Evolutionary conservation across 495 filamentous ascomycete genomes (phyloP), one percentile per base, ranked within the genome.

Genomic region (Annulohypoxylon moriforme): DNA sequence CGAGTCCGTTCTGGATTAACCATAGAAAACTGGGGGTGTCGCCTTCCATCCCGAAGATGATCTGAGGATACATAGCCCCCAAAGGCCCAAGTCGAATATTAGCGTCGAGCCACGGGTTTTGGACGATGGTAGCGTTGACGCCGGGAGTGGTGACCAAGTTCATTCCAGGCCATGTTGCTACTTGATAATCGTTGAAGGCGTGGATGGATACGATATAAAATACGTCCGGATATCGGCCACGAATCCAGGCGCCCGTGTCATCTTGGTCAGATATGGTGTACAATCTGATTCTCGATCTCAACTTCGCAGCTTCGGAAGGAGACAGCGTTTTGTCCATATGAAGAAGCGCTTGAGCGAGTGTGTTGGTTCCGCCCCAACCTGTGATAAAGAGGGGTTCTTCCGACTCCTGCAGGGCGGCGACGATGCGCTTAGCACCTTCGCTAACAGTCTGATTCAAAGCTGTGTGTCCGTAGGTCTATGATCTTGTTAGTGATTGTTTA

Each of bases 31-130:
- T 64, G 7, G 61, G 61, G 1, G 61, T 64, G 20, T 64, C 61
- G 11, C 61, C 61, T 55, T 64, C 60, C 60, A 64, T 64, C 11
- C 60, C 60, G n/a, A 44, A 64, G 13, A 55, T n/a, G 14, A 64
- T 4, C 47, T 55, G 50, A 4, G 50, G 50, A n/a, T 55, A 55
- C 13, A 55, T 13, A 20, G 50, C 29, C 5, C 50, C 50, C 11
- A 55, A 16, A 55, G 50, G 50, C n/a, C 50, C 50, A 20, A 33
- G 50, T 3, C 50, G 50, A 34, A 55, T 55, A n/a, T 55, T 34
- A 10, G 50, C 50, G 9, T 55, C 50, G 9, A 55, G 29, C 50
- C 50, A 55, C 7, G 50, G 50, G n/a, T 55, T 55, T 34, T 34
- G 50, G 16, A 55, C 50, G 8, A 55, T 8, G 27, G 27, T 55